Percentiles rank a stretch among this genome's conserved stretches.
These are phyloP conservation scores for Coemansia sp. DNA, from an alignment of 192 early-diverging fungal species.

Conservation along the genomic window DNA sequence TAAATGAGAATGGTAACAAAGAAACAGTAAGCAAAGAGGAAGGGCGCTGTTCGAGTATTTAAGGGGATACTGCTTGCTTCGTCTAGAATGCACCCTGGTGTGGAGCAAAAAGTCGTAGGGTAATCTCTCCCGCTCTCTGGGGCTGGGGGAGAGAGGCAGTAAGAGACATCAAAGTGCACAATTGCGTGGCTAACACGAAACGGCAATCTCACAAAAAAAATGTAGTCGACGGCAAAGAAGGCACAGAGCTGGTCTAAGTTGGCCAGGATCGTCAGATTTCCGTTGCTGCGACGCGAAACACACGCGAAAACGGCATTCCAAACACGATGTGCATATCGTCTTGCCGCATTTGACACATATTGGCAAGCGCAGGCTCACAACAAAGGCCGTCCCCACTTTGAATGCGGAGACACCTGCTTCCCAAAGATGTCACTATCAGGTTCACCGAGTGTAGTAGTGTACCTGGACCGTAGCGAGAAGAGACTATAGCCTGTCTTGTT, in stretches of 20 bases:
- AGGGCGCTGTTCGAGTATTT: background rate
- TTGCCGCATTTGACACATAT: background rate
- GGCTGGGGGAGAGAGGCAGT: background rate
- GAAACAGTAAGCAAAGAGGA: conserved; percentile 8
- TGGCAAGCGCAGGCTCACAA: background rate
- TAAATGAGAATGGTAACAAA: background rate
- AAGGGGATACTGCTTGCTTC: conserved; percentile 2
- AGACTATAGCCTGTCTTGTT: background rate
- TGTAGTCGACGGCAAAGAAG: background rate
- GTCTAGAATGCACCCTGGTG: background rate
- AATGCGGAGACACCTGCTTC: conserved; percentile 3
- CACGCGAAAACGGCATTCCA: conserved; percentile 1
- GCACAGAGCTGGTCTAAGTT: background rate
- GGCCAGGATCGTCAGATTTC: conserved; percentile 4
- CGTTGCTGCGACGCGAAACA: conserved; percentile 12
- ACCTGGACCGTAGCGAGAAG: background rate
- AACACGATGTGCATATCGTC: conserved; percentile 1
- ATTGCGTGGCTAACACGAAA: conserved; percentile 7
- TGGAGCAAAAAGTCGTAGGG: conserved; percentile 4
- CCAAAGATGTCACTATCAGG: background rate
- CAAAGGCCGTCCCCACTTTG: background rate
- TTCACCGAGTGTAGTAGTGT: background rate
- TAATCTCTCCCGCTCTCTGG: background rate
- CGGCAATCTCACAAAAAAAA: background rate
- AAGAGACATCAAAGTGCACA: background rate